These are phyloP conservation scores for Keithomyces neogunnii DNA, from an alignment of 2,329 filamentous ascomycete species.

Conservation along the genomic window DNA sequence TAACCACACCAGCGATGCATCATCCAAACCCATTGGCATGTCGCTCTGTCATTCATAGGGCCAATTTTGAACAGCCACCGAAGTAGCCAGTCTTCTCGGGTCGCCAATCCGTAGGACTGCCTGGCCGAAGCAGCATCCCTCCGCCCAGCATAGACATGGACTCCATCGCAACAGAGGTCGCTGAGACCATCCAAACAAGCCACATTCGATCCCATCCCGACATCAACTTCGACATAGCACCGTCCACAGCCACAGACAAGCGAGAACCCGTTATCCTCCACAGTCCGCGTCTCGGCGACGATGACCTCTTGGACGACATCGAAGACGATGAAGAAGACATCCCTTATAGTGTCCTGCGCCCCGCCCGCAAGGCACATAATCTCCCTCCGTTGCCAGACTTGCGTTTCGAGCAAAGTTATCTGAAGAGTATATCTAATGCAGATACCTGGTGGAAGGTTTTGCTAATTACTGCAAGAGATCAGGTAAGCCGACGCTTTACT, in stretches of 20 bases:
- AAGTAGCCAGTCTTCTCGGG: background rate
- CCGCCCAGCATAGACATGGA: conserved; percentile 41
- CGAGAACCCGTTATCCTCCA: conserved; percentile 27
- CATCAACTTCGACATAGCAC: conserved; percentile 67
- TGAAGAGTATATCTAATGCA: conserved; percentile 76
- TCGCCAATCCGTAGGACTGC: background rate
- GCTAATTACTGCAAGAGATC: conserved; percentile 81
- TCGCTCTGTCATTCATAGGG: background rate
- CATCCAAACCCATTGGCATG: background rate
- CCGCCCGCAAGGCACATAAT: conserved; percentile 35
- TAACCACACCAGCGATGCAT: background rate
- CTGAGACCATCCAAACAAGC: conserved; percentile 72
- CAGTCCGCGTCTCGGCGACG: conserved; percentile 11
- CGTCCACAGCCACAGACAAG: conserved; percentile 63
- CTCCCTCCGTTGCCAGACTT: conserved; percentile 73
- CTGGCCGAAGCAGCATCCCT: background rate
- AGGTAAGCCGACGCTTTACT: conserved; percentile 46
- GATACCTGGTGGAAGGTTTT: conserved; percentile 71
- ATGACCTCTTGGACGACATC: conserved; percentile 26
- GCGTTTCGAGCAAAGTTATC: conserved; percentile 95
- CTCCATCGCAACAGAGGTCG: conserved; percentile 57
- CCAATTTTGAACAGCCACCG: background rate
- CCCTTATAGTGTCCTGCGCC: conserved; percentile 55
- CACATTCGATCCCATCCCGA: conserved; percentile 69
- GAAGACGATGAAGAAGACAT: conserved; percentile 57